Evolutionary conservation across 179 eudicot genomes (phyloP), one percentile per base, ranked within the genome.

Genomic region (Sideroxylon spinosum): DNA sequence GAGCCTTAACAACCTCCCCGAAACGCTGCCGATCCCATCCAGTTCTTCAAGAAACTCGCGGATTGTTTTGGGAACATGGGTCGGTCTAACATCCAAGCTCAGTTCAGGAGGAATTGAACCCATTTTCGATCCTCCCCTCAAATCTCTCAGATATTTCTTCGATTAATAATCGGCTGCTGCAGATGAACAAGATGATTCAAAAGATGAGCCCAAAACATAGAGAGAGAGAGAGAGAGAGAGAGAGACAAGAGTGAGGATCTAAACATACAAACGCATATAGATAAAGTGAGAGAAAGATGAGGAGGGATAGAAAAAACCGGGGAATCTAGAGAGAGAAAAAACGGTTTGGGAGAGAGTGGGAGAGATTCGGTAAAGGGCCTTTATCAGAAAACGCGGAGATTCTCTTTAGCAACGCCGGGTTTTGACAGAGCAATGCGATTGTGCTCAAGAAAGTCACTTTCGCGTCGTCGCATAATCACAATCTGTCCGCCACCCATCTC

Each of bases 31-130:
- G 81, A 87, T 83, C 85, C 71, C 60, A 6, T 91, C 83, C 9
- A 89, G 78, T 23, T 88, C 85, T 17, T 74, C 81, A 0, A 88
- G 61, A 71, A 90, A 83, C 7, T 78, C 86, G 72, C 61, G 74
- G 68, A 88, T 82, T 19, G 87, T 67, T 64, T 78, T 80, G 1
- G 87, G 85, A 55, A 82, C 23, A 49, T 68, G 81, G 64, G 73
- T 61, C 12, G 74, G 83, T 19, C 77, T 86, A 62, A 84, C 82
- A 81, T 87, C 88, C 11, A 87, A 84, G 81, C 87, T 88, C 73
- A 91, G 80, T 57, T 82, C 87, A 46, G 82, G 85, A 8, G 86
- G 80, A 48, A 83, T 76, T 68, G 85, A 52, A 55, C 84, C 89
- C 89, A 86, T 84, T 6, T 60, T 26, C 44, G 71, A 9, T 49